Base-by-base conservation (phyloP, 1,139 yeast species). In the Scheffersomyces stambukii region DNA sequence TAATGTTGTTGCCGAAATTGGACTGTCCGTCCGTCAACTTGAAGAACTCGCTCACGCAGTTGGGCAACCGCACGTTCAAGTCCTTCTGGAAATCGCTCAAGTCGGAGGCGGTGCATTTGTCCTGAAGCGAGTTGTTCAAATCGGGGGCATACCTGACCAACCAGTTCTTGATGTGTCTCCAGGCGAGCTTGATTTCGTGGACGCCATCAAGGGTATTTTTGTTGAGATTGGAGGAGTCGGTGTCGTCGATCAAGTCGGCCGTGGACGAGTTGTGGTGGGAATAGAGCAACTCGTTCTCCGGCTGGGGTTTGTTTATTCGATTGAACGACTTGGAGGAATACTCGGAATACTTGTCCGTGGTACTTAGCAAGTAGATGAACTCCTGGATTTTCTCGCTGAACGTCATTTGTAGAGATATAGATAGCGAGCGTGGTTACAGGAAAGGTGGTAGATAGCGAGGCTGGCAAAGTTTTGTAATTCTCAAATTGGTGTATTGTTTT, bases 101-200 rank as follows among this genome's bases (percentile, higher is more conserved):
- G 48, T 81, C 91, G 32, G 73, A 60, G 25, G 64, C 59, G 0
- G 89, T 78, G 46, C 84, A 79, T 16, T 81, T 78, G 32, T 71
- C 75, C 41, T 77, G 75, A 22, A 81, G 57, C 1, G 82, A 63
- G 14, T 75, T 71, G 39, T 60, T 60, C 36, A 79, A 49, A 46
- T 79, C 86, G 0, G 75, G 70, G 17, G 73, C 70, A 44, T 76
- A 56, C 36, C 65, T 71, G 13, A 57, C 48, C 5, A 78, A 54
- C 84, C 85, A 79, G 20, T 68, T 60, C 38, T 76, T 77, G 29
- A 80, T 76, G 42, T 77, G 82, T 43, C 81, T 65, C 88, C 88
- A 80, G 0, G 85, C 84, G 23, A 77, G 58, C 21, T 73, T 58
- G 2, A 70, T 69, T 43, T 79, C 85, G 38, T 78, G 76, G 8